Evolutionary conservation across 2,329 filamentous ascomycete genomes (phyloP), one percentile per base, ranked within the genome.

Genomic region (Rutstroemia sp.): DNA sequence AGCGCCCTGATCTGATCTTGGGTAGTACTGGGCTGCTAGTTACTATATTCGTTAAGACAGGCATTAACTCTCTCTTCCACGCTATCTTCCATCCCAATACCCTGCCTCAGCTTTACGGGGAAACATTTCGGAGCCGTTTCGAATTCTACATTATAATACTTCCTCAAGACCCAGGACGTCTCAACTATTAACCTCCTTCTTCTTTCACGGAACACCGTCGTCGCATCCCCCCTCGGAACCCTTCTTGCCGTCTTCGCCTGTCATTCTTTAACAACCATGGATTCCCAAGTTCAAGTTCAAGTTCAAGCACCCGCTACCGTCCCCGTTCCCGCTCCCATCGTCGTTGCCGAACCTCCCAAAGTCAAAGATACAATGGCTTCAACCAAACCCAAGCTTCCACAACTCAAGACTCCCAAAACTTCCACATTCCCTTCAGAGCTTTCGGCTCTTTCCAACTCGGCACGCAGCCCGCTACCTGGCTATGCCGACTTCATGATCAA

Each of bases 391-490:
- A 85, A 79, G 79, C 76, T 83, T 67, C 73, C 78, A 64, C 79
- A 81, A 73, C 77, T 86, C 71, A 76, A 79, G 64, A 86, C 83
- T 63, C 82, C 82, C 51, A 73, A 82, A 71, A 81, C 81, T 61
- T 79, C 79, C 61, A 82, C 78, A 52, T 86, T 86, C 66, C 78
- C 78, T 18, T 81, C 78, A 5, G 77, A 80, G 62, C 70, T 87
- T 71, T 66, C 79, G 78, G 71, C 77, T 79, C 63, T 77, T 79
- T 64, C 82, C 61, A 81, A 85, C 79, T 64, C 82, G 61, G 82
- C 85, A 48, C 81, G 80, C 63, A 92, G 86, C 62, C 88, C 88
- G 49, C 78, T 88, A 67, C 84, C 84, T 49, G 76, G 75, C 51
- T 77, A 78, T 48, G 77, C 82, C 19, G 74, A 78, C 54, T 78